A percentile compares a stretch with the other conserved stretches of the same genome.
These are phyloP conservation scores for Kockovaella imperatae DNA, from an alignment of 768 basidiomycete genomes.

Conservation along the genomic window DNA sequence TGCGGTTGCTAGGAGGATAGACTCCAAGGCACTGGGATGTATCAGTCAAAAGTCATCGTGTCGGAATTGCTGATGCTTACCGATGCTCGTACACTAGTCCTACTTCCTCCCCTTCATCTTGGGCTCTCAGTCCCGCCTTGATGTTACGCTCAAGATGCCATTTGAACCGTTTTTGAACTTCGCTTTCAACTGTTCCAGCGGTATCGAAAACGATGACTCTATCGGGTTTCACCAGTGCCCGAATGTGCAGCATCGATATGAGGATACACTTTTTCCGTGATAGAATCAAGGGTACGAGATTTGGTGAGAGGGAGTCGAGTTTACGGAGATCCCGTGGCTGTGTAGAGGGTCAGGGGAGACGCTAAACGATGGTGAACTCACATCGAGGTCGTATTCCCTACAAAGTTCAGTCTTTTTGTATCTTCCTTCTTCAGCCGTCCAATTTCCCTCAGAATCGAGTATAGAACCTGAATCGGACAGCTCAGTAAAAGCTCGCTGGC, in stretches of 20 bases:
- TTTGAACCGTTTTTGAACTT: constrained; percentile 30
- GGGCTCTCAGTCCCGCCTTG: constrained; percentile 23
- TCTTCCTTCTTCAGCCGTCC: constrained; percentile 38
- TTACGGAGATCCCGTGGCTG: constrained; percentile 93
- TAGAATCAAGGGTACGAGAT: constrained; percentile 88
- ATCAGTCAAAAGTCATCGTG: constrained; percentile 2
- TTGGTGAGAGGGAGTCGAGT: constrained; percentile 88
- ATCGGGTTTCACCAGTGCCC: constrained; percentile 89
- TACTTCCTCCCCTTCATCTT: constrained; percentile 21
- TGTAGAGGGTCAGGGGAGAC: background rate
- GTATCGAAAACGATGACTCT: constrained; percentile 86
- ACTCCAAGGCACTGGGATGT: constrained; percentile 73
- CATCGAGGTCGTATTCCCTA: constrained; percentile 78
- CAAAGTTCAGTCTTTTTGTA: constrained; percentile 88
- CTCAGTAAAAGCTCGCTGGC: background rate
- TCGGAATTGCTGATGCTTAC: constrained; percentile 13
- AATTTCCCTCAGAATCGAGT: constrained; percentile 69
- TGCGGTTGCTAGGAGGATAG: constrained; percentile 80
- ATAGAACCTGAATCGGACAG: constrained; percentile 57
- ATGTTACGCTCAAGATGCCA: constrained; percentile 39
- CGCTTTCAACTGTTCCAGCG: constrained; percentile 56
- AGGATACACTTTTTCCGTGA: constrained; percentile 79
- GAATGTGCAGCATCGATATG: constrained; percentile 89
- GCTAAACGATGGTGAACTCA: constrained; percentile 48
- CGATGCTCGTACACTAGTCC: constrained; percentile 40